phyloP scores from a whole-genome alignment of 75 land plant species.

The Cunninghamia lanceolata region DNA sequence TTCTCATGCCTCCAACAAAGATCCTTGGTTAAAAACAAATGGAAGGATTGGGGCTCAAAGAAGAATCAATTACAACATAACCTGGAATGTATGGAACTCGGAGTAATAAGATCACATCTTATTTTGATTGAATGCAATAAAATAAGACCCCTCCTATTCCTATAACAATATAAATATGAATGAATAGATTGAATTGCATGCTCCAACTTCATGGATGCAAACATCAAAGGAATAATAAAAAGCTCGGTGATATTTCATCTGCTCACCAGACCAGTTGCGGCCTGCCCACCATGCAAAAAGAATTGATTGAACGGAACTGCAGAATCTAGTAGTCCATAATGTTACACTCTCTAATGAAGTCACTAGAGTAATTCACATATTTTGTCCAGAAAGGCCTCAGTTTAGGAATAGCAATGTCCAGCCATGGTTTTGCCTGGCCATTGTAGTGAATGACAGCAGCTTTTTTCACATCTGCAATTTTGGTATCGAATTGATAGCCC shows the following conservation, averaged over 20 bases:
- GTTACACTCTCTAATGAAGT: constrained; percentile 43
- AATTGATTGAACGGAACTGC: background rate
- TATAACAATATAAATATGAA: constrained; percentile 6
- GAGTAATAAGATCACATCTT: background rate
- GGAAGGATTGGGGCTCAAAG: background rate
- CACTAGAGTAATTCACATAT: constrained; percentile 52
- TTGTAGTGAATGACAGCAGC: constrained; percentile 53
- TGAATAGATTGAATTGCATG: constrained; percentile 6
- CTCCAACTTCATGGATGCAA: constrained; percentile 4
- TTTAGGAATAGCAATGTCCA: constrained; percentile 47
- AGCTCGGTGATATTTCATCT: background rate
- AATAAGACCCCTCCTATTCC: background rate
- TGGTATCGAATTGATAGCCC: constrained; percentile 37
- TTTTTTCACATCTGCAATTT: constrained; percentile 19
- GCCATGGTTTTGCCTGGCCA: constrained; percentile 53
- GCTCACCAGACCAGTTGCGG: background rate
- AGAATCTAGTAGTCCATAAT: constrained; percentile 20
- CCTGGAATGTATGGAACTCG: background rate
- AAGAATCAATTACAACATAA: background rate
- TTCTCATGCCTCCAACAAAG: background rate
- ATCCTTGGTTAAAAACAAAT: background rate
- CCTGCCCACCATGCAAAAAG: background rate
- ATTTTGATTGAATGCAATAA: background rate
- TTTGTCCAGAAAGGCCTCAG: constrained; percentile 55
- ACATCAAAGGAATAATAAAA: background rate